Evolutionary conservation across 1,284 basidiomycete genomes (phyloP).

Genomic region (Meripilus lineatus): DNA sequence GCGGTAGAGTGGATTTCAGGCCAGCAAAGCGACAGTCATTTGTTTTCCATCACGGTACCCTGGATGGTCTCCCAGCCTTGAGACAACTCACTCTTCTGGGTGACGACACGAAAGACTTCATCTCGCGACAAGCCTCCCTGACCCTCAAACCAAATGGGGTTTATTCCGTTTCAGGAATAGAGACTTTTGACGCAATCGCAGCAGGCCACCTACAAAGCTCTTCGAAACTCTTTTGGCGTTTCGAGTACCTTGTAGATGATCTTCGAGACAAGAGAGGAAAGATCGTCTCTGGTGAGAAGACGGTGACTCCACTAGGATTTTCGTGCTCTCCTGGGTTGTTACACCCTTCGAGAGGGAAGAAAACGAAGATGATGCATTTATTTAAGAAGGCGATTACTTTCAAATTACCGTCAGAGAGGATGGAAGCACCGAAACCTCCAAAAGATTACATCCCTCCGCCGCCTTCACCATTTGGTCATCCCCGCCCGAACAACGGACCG

Average conservation of each 20-base stretch:
- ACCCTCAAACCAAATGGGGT: conserved; percentile 64
- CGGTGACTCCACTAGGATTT: conserved; percentile 65
- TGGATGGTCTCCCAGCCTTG: conserved; percentile 65
- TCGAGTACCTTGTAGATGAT: conserved; percentile 72
- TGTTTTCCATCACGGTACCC: conserved; percentile 63
- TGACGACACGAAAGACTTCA: conserved; percentile 64
- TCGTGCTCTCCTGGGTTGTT: conserved; percentile 68
- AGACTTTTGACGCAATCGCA: conserved; percentile 30
- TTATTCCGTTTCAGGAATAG: conserved; percentile 65
- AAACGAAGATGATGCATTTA: conserved; percentile 33
- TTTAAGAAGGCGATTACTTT: conserved; percentile 48
- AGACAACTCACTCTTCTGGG: conserved; percentile 59
- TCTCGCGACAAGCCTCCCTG: conserved; percentile 66
- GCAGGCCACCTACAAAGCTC: conserved; percentile 21
- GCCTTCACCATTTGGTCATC: too few species aligned
- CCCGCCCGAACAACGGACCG: too few species aligned
- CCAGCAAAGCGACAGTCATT: conserved; percentile 54
- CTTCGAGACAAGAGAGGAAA: conserved; percentile 42
- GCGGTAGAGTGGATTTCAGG: conserved; percentile 56
- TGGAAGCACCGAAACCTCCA: conserved; percentile 25
- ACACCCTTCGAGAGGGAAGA: conserved; percentile 58
- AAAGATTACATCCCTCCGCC: too few species aligned
- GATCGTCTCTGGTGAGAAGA: conserved; percentile 58
- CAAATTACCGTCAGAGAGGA: conserved; percentile 54
- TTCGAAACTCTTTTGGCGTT: conserved; percentile 59